Evolutionary conservation across 352 stramenopile genomes (phyloP), one percentile per base, ranked within the genome.

Genomic region (Phytopythium sindhum): DNA sequence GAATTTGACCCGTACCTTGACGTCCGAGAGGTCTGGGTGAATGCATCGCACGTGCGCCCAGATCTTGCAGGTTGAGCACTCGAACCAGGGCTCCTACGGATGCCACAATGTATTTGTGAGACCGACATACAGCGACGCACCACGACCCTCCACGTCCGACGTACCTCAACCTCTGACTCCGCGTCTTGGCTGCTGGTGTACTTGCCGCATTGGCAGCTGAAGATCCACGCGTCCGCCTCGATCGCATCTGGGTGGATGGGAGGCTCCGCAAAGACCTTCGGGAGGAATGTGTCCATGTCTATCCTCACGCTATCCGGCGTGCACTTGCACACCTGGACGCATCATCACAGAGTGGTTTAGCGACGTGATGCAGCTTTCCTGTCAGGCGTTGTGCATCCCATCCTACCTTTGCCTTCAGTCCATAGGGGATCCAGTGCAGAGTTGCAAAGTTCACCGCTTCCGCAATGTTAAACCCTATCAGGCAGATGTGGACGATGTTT

Each of bases 391-490:
- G 21, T 17, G 12, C 28, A 26, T 42, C 31, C 8, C 9, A 8
- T 1, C 24, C 11, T 65, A 93, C 85, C 64, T 94, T 92, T 12
- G 90, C 90, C 63, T 84, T 85, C 21, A 91, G 61, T 5, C 84
- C 89, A 54, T 87, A 84, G 2, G 75, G 67, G 57, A 97, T 82
- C 90, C 90, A 97, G 50, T 88, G 74, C 24, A 95, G 58, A 11
- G 89, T 89, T 3, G 83, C 90, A 77, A 97, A 97, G 66, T 97
- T 97, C 21, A 94, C 90, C 6, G 88, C 88, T 65, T 97, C 90
- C 5, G 90, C 90, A 58, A 97, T 89, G 65, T 97, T 97, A 55
- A 97, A 97, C 23, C 86, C 86, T 94, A 52, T n/a, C 19, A 12
- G 33, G 33, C 5, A 39, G 31, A 42, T 2, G n/a, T 7, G 9